Conservation (phyloP, 2,329 filamentous ascomycete species). For the Mycosphaerelloides madeirae region DNA sequence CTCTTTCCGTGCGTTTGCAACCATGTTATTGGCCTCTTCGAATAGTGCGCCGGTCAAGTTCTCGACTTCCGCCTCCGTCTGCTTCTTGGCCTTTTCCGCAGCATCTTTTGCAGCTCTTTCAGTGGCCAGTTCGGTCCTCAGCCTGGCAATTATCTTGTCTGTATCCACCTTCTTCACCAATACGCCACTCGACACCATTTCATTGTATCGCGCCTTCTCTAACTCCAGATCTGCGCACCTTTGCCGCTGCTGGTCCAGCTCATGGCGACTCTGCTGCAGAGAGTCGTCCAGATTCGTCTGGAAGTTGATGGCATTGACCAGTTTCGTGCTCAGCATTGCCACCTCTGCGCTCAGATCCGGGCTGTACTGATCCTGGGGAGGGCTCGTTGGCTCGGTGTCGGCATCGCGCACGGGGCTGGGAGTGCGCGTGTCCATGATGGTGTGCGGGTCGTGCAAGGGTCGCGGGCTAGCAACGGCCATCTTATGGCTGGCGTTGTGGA, state of each 20-base stretch:
- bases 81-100: slow-evolving; percentile 65
- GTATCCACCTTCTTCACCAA: slow-evolving; percentile 69
- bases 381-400: slow-evolving; percentile 32
- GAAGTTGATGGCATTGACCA: slow-evolving; percentile 96
- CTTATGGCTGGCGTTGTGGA: slow-evolving; percentile 10
- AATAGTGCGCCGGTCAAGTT: slow-evolving; percentile 89
- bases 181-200: slow-evolving; percentile 65
- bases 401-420: slow-evolving; percentile 25
- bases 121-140: slow-evolving; percentile 39
- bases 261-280: slow-evolving; percentile 73
- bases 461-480: slow-evolving; percentile 20
- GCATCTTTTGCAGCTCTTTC: slow-evolving; percentile 39
- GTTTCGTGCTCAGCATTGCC: slow-evolving; percentile 84
- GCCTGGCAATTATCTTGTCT: slow-evolving; percentile 50
- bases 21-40: slow-evolving; percentile 98
- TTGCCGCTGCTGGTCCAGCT: slow-evolving; percentile 68
- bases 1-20: slow-evolving; percentile 79
- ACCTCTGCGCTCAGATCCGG: slow-evolving; percentile 70
- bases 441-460: slow-evolving; percentile 19
- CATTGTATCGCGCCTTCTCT: slow-evolving; percentile 64
- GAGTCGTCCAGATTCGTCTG: slow-evolving; percentile 89
- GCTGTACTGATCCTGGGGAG: slow-evolving; percentile 40
- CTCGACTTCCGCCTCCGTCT: slow-evolving; percentile 89
- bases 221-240: slow-evolving; percentile 65
- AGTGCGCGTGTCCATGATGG: slow-evolving; percentile 41